Percentiles rank a stretch among this genome's conserved stretches.
Evolutionary conservation across 2,329 filamentous ascomycete species (phyloP).

Genomic region (Beauveria pseudobassiana): DNA sequence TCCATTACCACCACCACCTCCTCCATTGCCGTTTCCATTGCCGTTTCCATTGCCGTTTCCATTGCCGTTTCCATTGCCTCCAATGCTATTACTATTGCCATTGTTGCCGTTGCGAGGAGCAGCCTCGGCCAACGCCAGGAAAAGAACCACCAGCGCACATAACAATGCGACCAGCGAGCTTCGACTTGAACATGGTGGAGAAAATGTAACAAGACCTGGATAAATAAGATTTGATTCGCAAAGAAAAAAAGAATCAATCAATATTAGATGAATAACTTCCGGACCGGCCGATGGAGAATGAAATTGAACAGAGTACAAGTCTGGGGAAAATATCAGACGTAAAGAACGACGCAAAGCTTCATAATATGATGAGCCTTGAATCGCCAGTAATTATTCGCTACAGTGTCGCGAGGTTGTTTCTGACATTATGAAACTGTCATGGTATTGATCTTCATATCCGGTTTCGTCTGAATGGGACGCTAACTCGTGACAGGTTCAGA

Average conservation of each 20-base stretch:
- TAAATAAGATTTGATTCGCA: background rate
- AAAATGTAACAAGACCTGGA: background rate
- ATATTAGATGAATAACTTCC: background rate
- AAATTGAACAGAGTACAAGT: background rate
- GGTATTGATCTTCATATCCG: background rate
- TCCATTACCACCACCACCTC: too few relatives aligned
- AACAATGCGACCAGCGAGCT: background rate
- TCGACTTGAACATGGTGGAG: background rate
- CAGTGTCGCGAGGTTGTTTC: background rate
- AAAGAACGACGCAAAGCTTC: background rate
- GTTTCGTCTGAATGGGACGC: background rate
- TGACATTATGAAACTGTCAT: background rate
- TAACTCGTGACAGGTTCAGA: background rate
- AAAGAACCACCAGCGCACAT: background rate
- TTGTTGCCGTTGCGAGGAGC: constrained; percentile 1
- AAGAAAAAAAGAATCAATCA: background rate
- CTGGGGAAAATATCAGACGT: background rate
- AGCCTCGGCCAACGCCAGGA: background rate
- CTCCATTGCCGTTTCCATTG: too few relatives aligned
- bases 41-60: too few relatives aligned
- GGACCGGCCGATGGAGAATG: background rate
- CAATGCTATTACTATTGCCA: background rate
- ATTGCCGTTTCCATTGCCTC: background rate
- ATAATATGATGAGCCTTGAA: background rate
- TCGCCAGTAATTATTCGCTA: too few relatives aligned